Conservation (phyloP, 257 asterid species). For the Plantago ovata region DNA sequence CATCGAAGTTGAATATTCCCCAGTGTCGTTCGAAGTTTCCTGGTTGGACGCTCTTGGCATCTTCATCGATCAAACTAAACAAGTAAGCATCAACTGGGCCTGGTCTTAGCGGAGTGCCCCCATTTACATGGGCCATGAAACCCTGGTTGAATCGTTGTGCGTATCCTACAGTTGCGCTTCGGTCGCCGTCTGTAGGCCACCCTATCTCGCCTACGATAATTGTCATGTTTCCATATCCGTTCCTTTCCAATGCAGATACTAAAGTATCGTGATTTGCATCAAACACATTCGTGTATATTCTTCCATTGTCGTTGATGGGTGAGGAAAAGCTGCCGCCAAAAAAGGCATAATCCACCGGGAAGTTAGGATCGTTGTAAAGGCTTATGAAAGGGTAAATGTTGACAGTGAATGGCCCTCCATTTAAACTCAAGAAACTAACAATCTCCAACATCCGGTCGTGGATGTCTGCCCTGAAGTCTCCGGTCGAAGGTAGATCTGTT, state of each 20-base stretch:
- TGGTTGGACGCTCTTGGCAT: conserved; percentile 68
- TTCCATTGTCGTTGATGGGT: conserved; percentile 56
- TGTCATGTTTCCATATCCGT: conserved; percentile 49
- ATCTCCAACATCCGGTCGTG: conserved; percentile 47
- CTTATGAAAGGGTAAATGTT: conserved; percentile 82
- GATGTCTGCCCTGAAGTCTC: conserved; percentile 59
- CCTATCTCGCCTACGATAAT: conserved; percentile 72
- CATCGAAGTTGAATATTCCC: conserved; percentile 71
- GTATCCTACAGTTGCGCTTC: conserved; percentile 35
- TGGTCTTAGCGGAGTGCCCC: conserved; percentile 72
- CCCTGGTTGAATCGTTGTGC: conserved; percentile 80
- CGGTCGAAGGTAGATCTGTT: conserved; percentile 51
- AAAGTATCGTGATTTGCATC: conserved; percentile 77
- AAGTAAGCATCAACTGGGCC: conserved; percentile 66
- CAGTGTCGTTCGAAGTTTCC: conserved; percentile 85
- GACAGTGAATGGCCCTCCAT: conserved; percentile 62
- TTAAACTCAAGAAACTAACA: conserved; percentile 44
- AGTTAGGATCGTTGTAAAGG: conserved; percentile 59
- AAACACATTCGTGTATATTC: conserved; percentile 53
- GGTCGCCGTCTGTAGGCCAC: conserved; percentile 79
- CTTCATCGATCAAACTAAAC: conserved; percentile 73
- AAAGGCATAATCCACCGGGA: conserved; percentile 73
- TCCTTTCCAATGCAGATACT: conserved; percentile 56
- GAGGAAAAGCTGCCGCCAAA: conserved; percentile 60
- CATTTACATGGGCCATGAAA: conserved; percentile 42